A percentile compares a stretch with the other conserved stretches of the same genome.
Evolutionary conservation across 2,329 filamentous ascomycete species (phyloP).

Genomic region (Cladosporium phlei): DNA sequence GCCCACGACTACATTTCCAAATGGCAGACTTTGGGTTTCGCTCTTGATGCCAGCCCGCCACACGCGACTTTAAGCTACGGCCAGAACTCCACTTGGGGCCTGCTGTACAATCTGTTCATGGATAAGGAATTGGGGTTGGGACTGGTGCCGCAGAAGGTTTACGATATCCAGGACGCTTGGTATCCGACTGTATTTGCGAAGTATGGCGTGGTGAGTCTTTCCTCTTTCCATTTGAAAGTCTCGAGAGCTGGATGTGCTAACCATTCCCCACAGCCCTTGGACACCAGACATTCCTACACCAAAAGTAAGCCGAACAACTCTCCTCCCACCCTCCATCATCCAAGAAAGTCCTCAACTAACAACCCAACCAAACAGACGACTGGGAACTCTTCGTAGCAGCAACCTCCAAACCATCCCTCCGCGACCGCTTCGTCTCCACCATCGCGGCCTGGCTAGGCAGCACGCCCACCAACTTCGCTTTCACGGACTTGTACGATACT

Average conservation of each 20-base stretch:
- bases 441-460: conserved; percentile 47
- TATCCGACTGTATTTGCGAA: conserved; percentile 46
- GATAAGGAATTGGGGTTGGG: conserved; percentile 44
- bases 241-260: not conserved
- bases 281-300: conserved; percentile 44
- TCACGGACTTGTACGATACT: conserved; percentile 52
- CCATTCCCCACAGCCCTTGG: conserved; percentile 36
- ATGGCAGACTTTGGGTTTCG: conserved; percentile 28
- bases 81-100: conserved; percentile 28
- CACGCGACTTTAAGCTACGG: conserved; percentile 50
- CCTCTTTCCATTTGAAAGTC: not conserved
- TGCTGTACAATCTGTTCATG: conserved; percentile 53
- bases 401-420: conserved; percentile 38
- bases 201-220: conserved; percentile 41
- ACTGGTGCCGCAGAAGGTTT: conserved; percentile 49
- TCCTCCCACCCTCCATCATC: no score
- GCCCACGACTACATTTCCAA: conserved; percentile 47
- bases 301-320: conserved; percentile 24
- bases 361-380: conserved; percentile 30
- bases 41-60: conserved; percentile 31
- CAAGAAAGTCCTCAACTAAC: no score
- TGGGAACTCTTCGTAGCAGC: conserved; percentile 52
- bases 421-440: conserved; percentile 43
- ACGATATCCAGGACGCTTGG: conserved; percentile 51
- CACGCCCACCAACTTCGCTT: conserved; percentile 45